These are phyloP conservation scores for Pythium grandisporangium DNA, from an alignment of 352 stramenopile species.

Conservation along the genomic window DNA sequence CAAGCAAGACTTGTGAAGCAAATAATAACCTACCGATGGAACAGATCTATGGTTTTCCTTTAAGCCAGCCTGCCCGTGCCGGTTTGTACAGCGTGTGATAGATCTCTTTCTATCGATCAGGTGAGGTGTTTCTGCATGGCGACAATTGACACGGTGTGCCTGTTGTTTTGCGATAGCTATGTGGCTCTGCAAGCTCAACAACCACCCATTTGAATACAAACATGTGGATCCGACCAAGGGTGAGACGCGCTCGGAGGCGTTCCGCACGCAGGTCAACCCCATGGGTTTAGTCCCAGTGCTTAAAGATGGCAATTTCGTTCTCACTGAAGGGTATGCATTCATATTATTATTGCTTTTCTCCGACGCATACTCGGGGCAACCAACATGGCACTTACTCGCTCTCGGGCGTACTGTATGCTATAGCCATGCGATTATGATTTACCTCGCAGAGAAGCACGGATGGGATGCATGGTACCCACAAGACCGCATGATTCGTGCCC, in stretches of 20 bases:
- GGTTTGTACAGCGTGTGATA: too few relatives aligned
- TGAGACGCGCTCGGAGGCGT: conserved; percentile 35
- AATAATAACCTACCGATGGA: too few relatives aligned
- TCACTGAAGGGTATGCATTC: conserved; percentile 38
- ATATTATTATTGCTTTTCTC: too few relatives aligned
- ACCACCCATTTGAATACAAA: conserved; percentile 52
- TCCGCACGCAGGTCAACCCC: conserved; percentile 36
- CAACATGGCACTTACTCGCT: too few relatives aligned
- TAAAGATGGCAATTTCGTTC: conserved; percentile 55
- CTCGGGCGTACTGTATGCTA: too few relatives aligned
- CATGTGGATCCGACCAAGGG: conserved; percentile 41
- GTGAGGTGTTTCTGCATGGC: neutral
- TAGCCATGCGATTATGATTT: conserved; percentile 74
- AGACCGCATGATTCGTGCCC: conserved; percentile 50
- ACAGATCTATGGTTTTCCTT: conserved; percentile 38
- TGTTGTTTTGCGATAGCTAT: conserved; percentile 19
- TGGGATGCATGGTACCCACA: conserved; percentile 53
- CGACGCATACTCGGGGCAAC: too few relatives aligned
- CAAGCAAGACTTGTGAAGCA: too few relatives aligned
- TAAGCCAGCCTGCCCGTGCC: conserved; percentile 58
- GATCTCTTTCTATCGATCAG: too few relatives aligned
- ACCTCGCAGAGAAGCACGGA: conserved; percentile 56
- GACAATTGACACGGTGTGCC: neutral
- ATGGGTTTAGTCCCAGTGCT: conserved; percentile 64
- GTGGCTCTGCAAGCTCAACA: conserved; percentile 66